Conservation (phyloP, 2,329 filamentous ascomycete genomes). For the Endocalyx cinctus region DNA sequence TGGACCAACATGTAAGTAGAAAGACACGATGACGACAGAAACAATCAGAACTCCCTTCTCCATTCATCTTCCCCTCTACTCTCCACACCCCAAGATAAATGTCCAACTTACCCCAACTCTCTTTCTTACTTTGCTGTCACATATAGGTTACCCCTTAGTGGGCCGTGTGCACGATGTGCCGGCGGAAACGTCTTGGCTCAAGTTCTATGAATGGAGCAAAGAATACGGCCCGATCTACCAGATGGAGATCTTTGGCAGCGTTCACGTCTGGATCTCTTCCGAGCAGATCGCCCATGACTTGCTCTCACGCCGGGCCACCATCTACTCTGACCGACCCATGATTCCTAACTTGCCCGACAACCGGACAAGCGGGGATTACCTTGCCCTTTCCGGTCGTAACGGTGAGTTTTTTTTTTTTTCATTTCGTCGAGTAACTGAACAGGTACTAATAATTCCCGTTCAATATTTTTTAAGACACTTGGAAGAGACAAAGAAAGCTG, state of each 20-base stretch:
- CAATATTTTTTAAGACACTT: constrained; percentile 36
- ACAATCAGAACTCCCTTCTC: no score
- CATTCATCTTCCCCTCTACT: no score
- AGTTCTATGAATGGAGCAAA: constrained; percentile 44
- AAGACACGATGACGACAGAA: no score
- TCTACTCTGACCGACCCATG: constrained; percentile 43
- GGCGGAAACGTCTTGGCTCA: constrained; percentile 36
- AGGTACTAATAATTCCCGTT: no score
- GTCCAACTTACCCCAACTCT: no score
- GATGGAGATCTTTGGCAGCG: constrained; percentile 39
- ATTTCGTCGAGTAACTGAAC: neutral
- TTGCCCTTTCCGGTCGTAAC: constrained; percentile 39
- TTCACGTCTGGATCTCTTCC: constrained; percentile 45
- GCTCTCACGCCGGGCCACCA: constrained; percentile 34
- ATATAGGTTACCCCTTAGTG: constrained; percentile 36
- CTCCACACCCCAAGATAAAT: no score
- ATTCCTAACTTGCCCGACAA: constrained; percentile 45
- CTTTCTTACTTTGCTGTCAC: neutral
- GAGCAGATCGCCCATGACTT: constrained; percentile 42
- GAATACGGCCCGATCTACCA: constrained; percentile 43
- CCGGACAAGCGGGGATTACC: constrained; percentile 41
- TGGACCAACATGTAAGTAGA: constrained; percentile 25
- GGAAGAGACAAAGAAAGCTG: constrained; percentile 44
- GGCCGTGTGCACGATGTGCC: constrained; percentile 43
- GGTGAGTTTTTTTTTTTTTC: constrained; percentile 21